These are phyloP conservation scores for Rhizophagus clarus DNA, from an alignment of 192 early-diverging fungal genomes.

Conservation along the genomic window DNA sequence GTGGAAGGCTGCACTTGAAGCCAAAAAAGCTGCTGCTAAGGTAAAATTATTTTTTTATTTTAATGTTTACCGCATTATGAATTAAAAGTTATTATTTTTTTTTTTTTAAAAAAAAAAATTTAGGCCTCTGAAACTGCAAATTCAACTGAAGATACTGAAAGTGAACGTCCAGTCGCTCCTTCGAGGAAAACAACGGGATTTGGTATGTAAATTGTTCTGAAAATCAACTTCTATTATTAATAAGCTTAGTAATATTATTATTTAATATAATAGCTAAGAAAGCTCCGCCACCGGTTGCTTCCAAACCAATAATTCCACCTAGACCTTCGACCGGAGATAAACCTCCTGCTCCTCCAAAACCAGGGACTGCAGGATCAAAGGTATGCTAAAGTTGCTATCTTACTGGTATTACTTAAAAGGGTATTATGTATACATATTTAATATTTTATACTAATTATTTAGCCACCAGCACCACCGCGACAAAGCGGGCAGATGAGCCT, in stretches of 20 bases:
- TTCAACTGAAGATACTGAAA: background rate
- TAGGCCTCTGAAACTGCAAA: background rate
- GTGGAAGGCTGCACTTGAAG: conserved; percentile 61
- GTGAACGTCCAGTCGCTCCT: background rate
- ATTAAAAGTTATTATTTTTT: background rate
- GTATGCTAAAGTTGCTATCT: background rate
- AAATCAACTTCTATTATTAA: background rate
- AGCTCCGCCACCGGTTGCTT: background rate
- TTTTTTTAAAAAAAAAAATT: background rate
- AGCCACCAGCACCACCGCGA: conserved; percentile 40
- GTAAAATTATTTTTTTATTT: background rate
- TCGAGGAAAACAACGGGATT: background rate
- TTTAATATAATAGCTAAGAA: background rate
- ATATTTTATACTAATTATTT: background rate
- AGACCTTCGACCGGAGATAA: conserved; percentile 38
- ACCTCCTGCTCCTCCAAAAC: conserved; percentile 43
- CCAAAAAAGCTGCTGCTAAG: conserved; percentile 51
- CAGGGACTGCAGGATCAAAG: conserved; percentile 25
- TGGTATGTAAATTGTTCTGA: background rate
- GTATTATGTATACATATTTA: background rate
- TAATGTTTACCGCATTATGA: no score
- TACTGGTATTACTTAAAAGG: no score
- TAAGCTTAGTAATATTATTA: background rate
- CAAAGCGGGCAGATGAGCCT: conserved; percentile 38
- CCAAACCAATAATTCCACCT: conserved; percentile 39